Conservation (phyloP, 495 filamentous ascomycete genomes). For the Terfezia claveryi region DNA sequence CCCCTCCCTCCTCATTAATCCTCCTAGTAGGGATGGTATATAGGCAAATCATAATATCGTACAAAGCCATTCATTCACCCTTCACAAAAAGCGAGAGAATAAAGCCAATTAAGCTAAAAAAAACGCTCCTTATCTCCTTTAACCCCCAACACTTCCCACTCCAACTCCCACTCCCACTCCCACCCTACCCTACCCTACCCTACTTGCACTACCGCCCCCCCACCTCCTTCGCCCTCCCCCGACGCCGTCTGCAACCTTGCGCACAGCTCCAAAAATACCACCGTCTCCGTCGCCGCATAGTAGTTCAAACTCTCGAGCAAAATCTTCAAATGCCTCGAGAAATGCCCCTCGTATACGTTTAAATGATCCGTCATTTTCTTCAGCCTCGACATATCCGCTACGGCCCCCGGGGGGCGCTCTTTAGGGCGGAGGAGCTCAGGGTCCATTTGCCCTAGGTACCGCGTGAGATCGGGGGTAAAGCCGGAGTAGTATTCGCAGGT, state of each 20-base stretch:
- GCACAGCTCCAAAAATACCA: slow-evolving; percentile 71
- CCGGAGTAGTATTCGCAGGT: slow-evolving; percentile 82
- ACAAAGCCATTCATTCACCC: no score
- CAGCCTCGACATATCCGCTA: slow-evolving; percentile 24
- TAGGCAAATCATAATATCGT: no score
- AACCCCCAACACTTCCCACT: no score
- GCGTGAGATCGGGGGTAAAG: slow-evolving; percentile 58
- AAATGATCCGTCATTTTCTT: slow-evolving; percentile 66
- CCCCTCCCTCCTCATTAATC: no score
- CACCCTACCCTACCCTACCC: no score
- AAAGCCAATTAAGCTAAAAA: no score
- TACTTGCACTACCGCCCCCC: no score
- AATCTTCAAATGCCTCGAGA: slow-evolving; percentile 73
- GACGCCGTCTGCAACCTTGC: slow-evolving; percentile 46
- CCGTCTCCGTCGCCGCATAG: slow-evolving; percentile 91
- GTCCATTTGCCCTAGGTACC: slow-evolving; percentile 56
- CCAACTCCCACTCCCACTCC: no score
- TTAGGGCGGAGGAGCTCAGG: slow-evolving; percentile 34
- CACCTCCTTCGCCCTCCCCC: background rate
- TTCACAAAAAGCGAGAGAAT: no score
- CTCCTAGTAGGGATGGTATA: no score
- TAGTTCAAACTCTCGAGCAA: slow-evolving; percentile 85
- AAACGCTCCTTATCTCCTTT: no score
- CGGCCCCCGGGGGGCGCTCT: slow-evolving; percentile 18
- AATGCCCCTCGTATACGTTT: slow-evolving; percentile 74